A percentile compares a stretch with the other conserved stretches of the same genome.
phyloP scores from a whole-genome alignment of 176 grass and related monocot genomes.

The Aegilops umbellulata region DNA sequence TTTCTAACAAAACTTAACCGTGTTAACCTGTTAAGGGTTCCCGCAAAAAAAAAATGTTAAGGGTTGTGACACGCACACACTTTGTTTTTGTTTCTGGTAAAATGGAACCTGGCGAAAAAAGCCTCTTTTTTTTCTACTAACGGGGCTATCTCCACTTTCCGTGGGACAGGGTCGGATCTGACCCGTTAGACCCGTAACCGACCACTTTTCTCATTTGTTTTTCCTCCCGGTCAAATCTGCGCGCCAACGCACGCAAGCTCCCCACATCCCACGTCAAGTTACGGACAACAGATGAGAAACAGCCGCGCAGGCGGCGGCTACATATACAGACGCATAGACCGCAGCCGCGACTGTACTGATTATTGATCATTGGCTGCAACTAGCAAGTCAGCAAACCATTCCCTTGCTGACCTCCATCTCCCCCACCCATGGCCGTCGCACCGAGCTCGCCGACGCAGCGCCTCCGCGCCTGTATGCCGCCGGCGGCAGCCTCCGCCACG shows the following conservation, averaged over 20 bases:
- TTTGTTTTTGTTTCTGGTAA: too few species aligned
- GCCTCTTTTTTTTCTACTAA: not conserved
- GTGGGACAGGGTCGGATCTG: not conserved
- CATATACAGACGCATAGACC: not conserved
- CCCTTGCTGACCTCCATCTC: not conserved
- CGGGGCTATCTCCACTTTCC: not conserved
- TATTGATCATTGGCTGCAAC: not conserved
- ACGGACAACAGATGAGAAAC: not conserved
- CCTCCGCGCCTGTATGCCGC: not conserved
- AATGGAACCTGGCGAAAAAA: too few species aligned
- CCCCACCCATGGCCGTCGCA: not conserved
- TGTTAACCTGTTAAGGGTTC: too few species aligned
- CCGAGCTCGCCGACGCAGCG: not conserved
- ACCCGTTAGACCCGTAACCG: constrained; percentile 23
- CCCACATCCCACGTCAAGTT: not conserved
- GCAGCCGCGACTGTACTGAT: not conserved
- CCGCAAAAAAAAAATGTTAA: too few species aligned
- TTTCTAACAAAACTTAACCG: too few species aligned
- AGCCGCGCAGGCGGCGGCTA: constrained; percentile 10
- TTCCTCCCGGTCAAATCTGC: constrained; percentile 2
- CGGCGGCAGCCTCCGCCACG: not conserved
- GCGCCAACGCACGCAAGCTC: not conserved
- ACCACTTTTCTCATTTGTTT: constrained; percentile 28
- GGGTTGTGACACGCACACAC: too few species aligned
- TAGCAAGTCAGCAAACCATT: not conserved